Conservation (phyloP, 2,329 filamentous ascomycete genomes). For the Xylariaceae sp. region DNA sequence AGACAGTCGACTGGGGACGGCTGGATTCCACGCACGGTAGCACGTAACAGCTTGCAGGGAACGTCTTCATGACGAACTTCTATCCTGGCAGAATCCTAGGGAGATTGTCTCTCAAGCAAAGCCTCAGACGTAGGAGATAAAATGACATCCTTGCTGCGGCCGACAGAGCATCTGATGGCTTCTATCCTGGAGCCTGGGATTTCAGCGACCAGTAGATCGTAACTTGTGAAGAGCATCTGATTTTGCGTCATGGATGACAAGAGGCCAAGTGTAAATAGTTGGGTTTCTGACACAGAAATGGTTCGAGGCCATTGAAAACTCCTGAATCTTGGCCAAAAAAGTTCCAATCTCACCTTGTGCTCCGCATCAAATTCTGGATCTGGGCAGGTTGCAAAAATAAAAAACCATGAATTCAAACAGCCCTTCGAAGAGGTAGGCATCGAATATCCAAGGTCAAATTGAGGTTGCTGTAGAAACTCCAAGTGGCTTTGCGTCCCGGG, state of each 20-base stretch:
- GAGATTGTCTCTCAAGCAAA: not conserved
- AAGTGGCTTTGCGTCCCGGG: not conserved
- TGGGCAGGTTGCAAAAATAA: constrained; percentile 3
- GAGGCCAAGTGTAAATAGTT: not conserved
- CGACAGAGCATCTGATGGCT: not conserved
- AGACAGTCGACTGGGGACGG: not conserved
- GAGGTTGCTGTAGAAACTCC: constrained; percentile 4
- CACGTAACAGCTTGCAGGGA: not conserved
- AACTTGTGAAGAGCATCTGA: not conserved
- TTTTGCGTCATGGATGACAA: not conserved
- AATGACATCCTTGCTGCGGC: not conserved
- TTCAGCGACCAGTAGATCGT: not conserved
- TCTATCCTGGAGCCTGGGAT: not conserved
- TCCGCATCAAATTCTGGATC: not conserved
- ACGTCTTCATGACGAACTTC: not conserved
- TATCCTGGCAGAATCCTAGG: constrained; percentile 1
- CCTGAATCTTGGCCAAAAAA: not conserved
- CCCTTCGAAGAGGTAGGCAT: not conserved
- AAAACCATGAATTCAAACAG: constrained; percentile 11
- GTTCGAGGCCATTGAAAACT: constrained; percentile 1
- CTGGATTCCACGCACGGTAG: not conserved
- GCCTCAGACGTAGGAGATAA: not conserved
- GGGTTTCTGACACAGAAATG: not conserved
- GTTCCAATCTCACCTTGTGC: constrained; percentile 5
- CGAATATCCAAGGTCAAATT: constrained; percentile 4